Base-by-base conservation (phyloP, 208 protist species). In the Wallacemonas sp. region DNA sequence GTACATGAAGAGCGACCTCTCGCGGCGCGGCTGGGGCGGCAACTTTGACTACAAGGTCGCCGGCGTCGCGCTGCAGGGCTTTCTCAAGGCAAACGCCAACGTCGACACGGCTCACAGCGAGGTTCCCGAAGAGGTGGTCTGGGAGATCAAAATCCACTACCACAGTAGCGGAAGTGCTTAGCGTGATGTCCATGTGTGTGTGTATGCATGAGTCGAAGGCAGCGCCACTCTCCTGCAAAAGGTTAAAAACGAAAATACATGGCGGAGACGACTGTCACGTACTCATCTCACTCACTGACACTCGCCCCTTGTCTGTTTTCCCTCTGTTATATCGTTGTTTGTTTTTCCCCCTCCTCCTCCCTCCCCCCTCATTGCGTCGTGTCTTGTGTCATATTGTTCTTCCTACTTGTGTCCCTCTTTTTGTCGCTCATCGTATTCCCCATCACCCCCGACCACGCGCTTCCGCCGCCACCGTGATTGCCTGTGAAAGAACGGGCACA, bases 31-130 rank as follows among this genome's bases (percentile, higher is more conserved):
- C 24, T 95, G 89, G 89, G 82, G 84, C 12, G 89, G 89, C 21
- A 90, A 88, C 39, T 95, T 95, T 60, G 82, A 93, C 56, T 95
- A 95, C 69, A 85, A 82, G 55, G 86, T 95, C 9, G 82, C 82
- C 21, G 89, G 89, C 1, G 80, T 91, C 0, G 62, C 70, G 4
- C 81, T 81, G 33, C 82, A 92, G 63, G 89, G 89, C 2, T 93
- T 88, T 62, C 27, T 95, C 21, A 88, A 88, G 54, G 80, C 78
- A 1, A 92, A 63, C 52, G 89, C 81, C 8, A 83, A 64, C 17
- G 64, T 95, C 12, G 81, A 92, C 46, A 69, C 78, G 2, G 67
- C 67, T 2, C 65, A 65, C 46, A 72, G 69, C 33, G 81, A 88
- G 6, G 26, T 55, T 14, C 65, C 81, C n/a, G 72, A 80, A 12